A percentile compares a stretch with the other conserved stretches of the same genome.
phyloP scores from a whole-genome alignment of 2,329 filamentous ascomycete species.

The Xylariales sp. region DNA sequence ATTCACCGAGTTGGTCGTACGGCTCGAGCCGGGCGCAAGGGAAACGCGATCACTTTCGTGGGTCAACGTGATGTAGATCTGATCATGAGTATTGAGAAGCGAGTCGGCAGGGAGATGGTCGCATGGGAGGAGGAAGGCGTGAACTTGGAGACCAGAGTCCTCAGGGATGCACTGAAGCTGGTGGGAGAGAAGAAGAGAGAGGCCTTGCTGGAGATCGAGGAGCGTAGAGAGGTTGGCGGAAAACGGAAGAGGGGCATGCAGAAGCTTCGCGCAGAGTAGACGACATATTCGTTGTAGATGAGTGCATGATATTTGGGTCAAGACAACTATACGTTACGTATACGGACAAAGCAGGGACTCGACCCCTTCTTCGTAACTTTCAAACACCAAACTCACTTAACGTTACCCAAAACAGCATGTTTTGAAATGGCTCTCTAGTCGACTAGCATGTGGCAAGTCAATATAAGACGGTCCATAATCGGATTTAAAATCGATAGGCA shows the following conservation, averaged over 20 bases:
- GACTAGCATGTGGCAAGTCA: no score
- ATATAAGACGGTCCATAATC: no score
- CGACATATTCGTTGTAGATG: background rate
- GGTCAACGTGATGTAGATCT: conserved; percentile 90
- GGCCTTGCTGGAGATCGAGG: conserved; percentile 84
- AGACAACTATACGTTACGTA: no score
- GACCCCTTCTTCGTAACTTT: no score
- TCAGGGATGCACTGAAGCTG: conserved; percentile 78
- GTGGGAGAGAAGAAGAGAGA: conserved; percentile 96
- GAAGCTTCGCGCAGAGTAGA: conserved; percentile 40
- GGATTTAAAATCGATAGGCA: no score
- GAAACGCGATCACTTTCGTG: conserved; percentile 81
- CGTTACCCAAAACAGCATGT: no score
- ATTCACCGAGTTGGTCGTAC: conserved; percentile 95
- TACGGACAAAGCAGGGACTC: no score
- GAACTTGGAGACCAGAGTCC: conserved; percentile 84
- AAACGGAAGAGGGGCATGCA: conserved; percentile 63
- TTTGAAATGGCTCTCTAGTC: no score
- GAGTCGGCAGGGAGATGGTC: conserved; percentile 76
- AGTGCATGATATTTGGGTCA: no score
- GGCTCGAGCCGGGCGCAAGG: conserved; percentile 80
- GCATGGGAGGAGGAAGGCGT: conserved; percentile 87
- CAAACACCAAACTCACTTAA: no score
- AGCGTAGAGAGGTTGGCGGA: conserved; percentile 86
- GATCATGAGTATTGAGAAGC: conserved; percentile 81